Conservation (phyloP, 371 early-diverging fungal genomes). For the Rhizopus microsporus region DNA sequence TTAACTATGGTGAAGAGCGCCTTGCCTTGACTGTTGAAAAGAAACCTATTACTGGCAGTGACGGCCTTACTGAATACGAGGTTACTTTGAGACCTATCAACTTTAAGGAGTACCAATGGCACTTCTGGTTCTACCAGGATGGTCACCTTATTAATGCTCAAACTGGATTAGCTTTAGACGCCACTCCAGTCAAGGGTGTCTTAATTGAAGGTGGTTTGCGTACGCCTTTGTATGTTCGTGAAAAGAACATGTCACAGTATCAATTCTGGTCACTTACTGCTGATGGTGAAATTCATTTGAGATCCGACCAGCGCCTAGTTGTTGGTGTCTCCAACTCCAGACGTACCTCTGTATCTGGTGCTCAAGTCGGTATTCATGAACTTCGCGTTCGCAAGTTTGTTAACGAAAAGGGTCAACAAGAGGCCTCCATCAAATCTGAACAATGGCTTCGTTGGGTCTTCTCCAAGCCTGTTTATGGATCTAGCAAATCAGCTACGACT, state of each 20-base stretch:
- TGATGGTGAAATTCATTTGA: constrained; percentile 42
- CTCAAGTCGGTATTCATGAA: constrained; percentile 42
- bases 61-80: constrained; percentile 26
- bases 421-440: constrained; percentile 31
- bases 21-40: constrained; percentile 43
- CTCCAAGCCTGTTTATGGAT: constrained; percentile 41
- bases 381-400: constrained; percentile 28
- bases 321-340: constrained; percentile 33
- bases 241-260: constrained; percentile 21
- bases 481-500: constrained; percentile 4
- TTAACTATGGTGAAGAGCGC: constrained; percentile 29
- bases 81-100: constrained; percentile 36
- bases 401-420: constrained; percentile 30
- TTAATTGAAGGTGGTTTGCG: constrained; percentile 39
- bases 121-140: constrained; percentile 53
- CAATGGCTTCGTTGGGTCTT: constrained; percentile 42
- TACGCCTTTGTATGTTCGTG: constrained; percentile 33
- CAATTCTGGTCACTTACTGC: constrained; percentile 46
- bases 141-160: constrained; percentile 57
- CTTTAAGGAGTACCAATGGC: constrained; percentile 44
- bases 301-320: constrained; percentile 35
- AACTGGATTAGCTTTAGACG: constrained; percentile 54
- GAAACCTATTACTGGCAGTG: constrained; percentile 13
- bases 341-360: constrained; percentile 34
- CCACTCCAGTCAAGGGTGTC: constrained; percentile 31